Conservation (phyloP, 352 stramenopile genomes). For the Pythium vanterpoolii region DNA sequence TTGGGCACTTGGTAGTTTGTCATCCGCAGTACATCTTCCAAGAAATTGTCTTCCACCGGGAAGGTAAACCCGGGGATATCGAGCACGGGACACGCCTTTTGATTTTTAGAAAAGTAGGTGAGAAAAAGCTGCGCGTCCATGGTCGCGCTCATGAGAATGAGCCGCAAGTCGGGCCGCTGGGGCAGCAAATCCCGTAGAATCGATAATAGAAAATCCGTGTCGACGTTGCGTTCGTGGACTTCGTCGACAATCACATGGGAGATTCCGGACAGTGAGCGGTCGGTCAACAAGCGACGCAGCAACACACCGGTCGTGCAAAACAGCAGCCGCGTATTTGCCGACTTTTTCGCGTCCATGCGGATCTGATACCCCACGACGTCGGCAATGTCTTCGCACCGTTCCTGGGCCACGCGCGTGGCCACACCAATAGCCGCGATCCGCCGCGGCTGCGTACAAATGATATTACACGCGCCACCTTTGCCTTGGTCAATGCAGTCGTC, state of each 20-base stretch:
- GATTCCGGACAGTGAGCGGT: slow-evolving; percentile 85
- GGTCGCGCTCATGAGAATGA: slow-evolving; percentile 97
- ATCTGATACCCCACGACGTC: slow-evolving; percentile 95
- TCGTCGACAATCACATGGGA: slow-evolving; percentile 99
- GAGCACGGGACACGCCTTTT: slow-evolving; percentile 56
- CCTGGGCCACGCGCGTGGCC: slow-evolving; percentile 92
- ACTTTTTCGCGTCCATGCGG: slow-evolving; percentile 91
- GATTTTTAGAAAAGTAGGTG: slow-evolving; percentile 65
- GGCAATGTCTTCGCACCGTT: slow-evolving; percentile 88
- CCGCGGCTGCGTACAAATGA: slow-evolving; percentile 96
- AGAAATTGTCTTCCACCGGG: slow-evolving; percentile 70
- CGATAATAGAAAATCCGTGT: slow-evolving; percentile 95
- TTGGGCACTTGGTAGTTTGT: slow-evolving; percentile 63
- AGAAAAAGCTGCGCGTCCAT: slow-evolving; percentile 90
- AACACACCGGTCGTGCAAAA: slow-evolving; percentile 97
- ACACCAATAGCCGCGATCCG: slow-evolving; percentile 96
- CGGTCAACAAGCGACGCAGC: slow-evolving; percentile 90
- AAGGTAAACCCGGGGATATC: slow-evolving; percentile 87
- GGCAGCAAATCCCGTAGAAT: slow-evolving; percentile 86
- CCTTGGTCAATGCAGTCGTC: slow-evolving; percentile 89
- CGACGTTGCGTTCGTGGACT: slow-evolving; percentile 96
- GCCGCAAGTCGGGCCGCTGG: slow-evolving; percentile 67
- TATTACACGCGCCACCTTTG: slow-evolving; percentile 88
- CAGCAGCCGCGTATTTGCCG: slow-evolving; percentile 86
- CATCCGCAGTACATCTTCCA: slow-evolving; percentile 71